Evolutionary conservation across 2,329 filamentous ascomycete species (phyloP).

Genomic region (Beauveria australis): DNA sequence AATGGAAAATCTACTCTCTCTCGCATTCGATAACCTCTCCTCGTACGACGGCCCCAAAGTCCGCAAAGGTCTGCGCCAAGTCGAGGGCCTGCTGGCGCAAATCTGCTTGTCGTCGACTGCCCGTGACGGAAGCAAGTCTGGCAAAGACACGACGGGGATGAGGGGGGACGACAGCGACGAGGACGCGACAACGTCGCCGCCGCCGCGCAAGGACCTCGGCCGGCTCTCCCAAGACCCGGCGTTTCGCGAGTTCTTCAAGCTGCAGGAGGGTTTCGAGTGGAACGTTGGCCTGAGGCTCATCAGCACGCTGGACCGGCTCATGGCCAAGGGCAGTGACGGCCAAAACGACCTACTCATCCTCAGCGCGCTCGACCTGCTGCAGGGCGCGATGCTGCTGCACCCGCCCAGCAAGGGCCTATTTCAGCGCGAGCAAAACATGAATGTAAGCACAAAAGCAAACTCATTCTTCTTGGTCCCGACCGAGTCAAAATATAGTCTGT

Average conservation of each 20-base stretch:
- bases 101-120: slow-evolving; percentile 62
- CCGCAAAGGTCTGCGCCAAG: slow-evolving; percentile 85
- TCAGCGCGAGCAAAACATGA: slow-evolving; percentile 87
- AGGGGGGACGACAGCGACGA: slow-evolving; percentile 17
- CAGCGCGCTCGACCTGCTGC: slow-evolving; percentile 78
- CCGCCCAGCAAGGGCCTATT: slow-evolving; percentile 84
- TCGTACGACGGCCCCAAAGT: slow-evolving; percentile 86
- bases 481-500: neutral
- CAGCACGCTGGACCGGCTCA: slow-evolving; percentile 73
- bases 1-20: slow-evolving; percentile 88
- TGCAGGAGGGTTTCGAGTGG: slow-evolving; percentile 97
- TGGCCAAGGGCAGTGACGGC: slow-evolving; percentile 74
- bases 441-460: slow-evolving; percentile 41
- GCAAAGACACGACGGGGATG: neutral
- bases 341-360: slow-evolving; percentile 85
- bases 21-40: slow-evolving; percentile 93
- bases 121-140: neutral
- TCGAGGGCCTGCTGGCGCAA: slow-evolving; percentile 87
- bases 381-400: slow-evolving; percentile 81
- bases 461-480: neutral
- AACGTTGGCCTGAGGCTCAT: slow-evolving; percentile 86
- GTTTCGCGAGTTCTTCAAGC: slow-evolving; percentile 90
- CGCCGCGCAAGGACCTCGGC: slow-evolving; percentile 52
- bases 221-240: slow-evolving; percentile 75
- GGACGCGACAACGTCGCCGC: slow-evolving; percentile 23